Evolutionary conservation across 164 flowering plant genomes (phyloP).

Genomic region (Tetracentron sinense): DNA sequence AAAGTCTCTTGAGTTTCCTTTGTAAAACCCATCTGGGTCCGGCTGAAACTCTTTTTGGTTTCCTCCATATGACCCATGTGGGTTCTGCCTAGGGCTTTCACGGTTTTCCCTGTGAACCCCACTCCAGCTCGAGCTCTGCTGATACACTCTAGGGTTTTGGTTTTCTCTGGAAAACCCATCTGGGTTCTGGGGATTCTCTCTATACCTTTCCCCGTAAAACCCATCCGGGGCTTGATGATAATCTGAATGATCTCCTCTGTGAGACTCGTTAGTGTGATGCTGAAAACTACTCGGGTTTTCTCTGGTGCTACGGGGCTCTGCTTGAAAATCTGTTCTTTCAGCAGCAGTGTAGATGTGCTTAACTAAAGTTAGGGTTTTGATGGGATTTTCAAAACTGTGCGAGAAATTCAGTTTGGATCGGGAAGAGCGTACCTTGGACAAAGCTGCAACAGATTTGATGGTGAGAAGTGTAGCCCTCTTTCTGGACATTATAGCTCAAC

Average conservation of each 20-base stretch:
- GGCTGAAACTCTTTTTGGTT: background rate
- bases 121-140: background rate
- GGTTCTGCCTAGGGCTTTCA: background rate
- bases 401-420: background rate
- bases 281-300: constrained; percentile 1
- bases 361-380: background rate
- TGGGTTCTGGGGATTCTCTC: constrained; percentile 12
- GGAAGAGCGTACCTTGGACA: constrained; percentile 21
- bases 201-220: background rate
- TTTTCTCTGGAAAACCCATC: constrained; percentile 7
- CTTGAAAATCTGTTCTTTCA: constrained; percentile 10
- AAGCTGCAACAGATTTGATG: constrained; percentile 15
- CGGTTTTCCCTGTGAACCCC: constrained; percentile 1
- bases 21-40: background rate
- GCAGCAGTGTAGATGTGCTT: constrained; percentile 14
- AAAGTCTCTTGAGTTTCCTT: background rate
- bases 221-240: constrained; percentile 1
- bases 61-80: background rate
- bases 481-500: background rate
- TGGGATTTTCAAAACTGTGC: background rate
- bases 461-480: constrained; percentile 11
- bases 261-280: background rate
- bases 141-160: background rate
- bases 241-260: background rate
- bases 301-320: background rate